Evolutionary conservation across 441 rosid species (phyloP).

Genomic region (Mallotus repandus): DNA sequence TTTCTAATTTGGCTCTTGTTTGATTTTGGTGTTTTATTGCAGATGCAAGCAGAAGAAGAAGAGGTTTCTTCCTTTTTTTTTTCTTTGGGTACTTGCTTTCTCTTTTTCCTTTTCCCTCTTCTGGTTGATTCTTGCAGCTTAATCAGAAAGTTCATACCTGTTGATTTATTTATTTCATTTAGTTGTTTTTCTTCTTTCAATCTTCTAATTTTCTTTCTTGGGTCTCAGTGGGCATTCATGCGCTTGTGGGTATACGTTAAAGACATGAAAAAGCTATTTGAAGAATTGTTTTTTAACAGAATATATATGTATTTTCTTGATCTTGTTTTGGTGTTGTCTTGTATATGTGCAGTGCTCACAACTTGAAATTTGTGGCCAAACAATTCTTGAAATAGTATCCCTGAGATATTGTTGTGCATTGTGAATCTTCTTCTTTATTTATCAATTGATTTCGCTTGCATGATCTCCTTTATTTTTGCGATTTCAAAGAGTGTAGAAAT

Average conservation of each 20-base stretch:
- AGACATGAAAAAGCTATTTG: too few relatives aligned
- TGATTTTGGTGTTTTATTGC: too few relatives aligned
- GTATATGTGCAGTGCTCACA: slow-evolving; percentile 42
- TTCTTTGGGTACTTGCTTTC: not conserved
- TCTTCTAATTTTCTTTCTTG: not conserved
- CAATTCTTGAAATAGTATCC: slow-evolving; percentile 60
- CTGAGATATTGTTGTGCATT: slow-evolving; percentile 56
- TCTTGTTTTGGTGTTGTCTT: not conserved
- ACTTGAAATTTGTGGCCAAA: slow-evolving; percentile 78
- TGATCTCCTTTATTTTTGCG: too few relatives aligned
- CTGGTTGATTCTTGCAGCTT: not conserved
- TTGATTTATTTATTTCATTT: not conserved
- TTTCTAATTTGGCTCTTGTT: too few relatives aligned
- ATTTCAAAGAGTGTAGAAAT: too few relatives aligned
- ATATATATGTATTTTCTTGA: not conserved
- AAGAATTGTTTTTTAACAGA: too few relatives aligned
- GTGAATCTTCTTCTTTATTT: slow-evolving; percentile 40
- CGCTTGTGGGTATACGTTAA: too few relatives aligned
- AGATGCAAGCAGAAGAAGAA: not conserved
- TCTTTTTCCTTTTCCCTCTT: not conserved
- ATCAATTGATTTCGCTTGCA: too few relatives aligned
- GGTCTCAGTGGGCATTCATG: too few relatives aligned
- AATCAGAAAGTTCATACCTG: not conserved
- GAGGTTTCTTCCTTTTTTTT: not conserved
- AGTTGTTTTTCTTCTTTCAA: too few relatives aligned